Conservation (phyloP, 2,329 filamentous ascomycete species). For the Phyllosticta paracitricarpa region DNA sequence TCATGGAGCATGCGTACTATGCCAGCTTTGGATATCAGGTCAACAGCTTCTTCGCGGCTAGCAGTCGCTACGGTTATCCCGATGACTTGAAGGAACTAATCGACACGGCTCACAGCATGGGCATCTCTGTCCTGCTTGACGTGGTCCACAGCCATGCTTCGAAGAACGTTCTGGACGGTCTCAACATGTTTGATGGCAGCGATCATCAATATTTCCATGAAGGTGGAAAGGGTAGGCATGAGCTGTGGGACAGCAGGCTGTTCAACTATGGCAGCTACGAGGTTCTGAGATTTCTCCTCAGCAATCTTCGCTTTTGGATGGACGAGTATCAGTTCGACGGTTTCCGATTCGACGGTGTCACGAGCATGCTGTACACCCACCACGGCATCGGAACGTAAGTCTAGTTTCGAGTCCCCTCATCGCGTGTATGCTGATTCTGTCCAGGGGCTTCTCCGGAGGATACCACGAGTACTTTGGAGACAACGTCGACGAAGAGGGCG, state of each 20-base stretch:
- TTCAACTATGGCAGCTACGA: constrained; percentile 98
- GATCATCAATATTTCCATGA: constrained; percentile 95
- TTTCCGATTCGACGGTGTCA: constrained; percentile 96
- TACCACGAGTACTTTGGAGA: constrained; percentile 97
- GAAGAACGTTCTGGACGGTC: constrained; percentile 89
- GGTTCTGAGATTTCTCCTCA: constrained; percentile 88
- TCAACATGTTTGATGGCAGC: constrained; percentile 92
- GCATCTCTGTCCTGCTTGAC: constrained; percentile 83
- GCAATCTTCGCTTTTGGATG: constrained; percentile 98
- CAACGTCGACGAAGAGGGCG: constrained; percentile 81
- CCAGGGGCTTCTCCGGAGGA: constrained; percentile 86
- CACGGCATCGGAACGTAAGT: constrained; percentile 94
- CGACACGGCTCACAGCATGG: constrained; percentile 85
- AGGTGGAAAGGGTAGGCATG: constrained; percentile 74
- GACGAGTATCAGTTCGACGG: constrained; percentile 95
- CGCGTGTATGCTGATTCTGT: constrained; percentile 15
- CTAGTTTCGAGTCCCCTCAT: not conserved
- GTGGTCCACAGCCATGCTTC: constrained; percentile 97
- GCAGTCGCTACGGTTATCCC: constrained; percentile 85
- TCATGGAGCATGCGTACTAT: constrained; percentile 99
- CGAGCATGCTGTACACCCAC: constrained; percentile 93
- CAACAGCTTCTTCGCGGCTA: constrained; percentile 97
- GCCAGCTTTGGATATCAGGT: constrained; percentile 98
- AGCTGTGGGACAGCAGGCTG: constrained; percentile 89
- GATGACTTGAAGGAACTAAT: constrained; percentile 96